Evolutionary conservation across 2,329 filamentous ascomycete genomes (phyloP), one percentile per base, ranked within the genome.

Genomic region (Dactylella cylindrospora): DNA sequence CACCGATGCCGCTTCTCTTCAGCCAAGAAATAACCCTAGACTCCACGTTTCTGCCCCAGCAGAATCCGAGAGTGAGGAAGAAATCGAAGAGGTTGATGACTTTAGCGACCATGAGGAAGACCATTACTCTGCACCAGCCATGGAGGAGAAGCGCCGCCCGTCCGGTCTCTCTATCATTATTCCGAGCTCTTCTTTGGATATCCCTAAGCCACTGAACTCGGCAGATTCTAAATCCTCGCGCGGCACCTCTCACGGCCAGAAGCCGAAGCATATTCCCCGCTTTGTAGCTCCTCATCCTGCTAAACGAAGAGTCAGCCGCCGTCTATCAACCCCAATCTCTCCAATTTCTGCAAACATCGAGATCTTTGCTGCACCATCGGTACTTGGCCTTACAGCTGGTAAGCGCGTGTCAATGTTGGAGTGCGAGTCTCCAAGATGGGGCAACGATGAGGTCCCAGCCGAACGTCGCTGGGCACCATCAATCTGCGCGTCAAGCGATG

Each of bases 401-500:
- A 39, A 57, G 33, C 59, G 59, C 12, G 13, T 49, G 28, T 51
- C 59, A 15, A 64, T 64, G 59, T 32, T 62, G 8, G 57, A 62
- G 43, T 36, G 49, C 31, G 43, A 62, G 26, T 54, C 57, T 10
- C 57, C 57, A 15, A 62, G 41, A 35, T 62, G 57, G 57, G 57
- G 51, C 26, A 62, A 62, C 28, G 49, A 62, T 23, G 51, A 64
- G 25, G 6, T 47, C 10, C 44, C 46, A 26, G 45, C 26, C 10
- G 40, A 23, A 8, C 49, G 51, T 45, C 50, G 41, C 5, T 64
- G 59, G 59, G 81, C 85, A 2, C 87, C 86, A 7, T 96, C 90
- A 1, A 79, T 95, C 7, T 85, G 95, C 46, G 91, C 90, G 20
- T 96, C 91, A 0, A 96, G 90, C 1, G 91, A 96, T 73, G 80